Conservation (phyloP, 2,329 filamentous ascomycete species). For the Coniochaeta ligniaria region DNA sequence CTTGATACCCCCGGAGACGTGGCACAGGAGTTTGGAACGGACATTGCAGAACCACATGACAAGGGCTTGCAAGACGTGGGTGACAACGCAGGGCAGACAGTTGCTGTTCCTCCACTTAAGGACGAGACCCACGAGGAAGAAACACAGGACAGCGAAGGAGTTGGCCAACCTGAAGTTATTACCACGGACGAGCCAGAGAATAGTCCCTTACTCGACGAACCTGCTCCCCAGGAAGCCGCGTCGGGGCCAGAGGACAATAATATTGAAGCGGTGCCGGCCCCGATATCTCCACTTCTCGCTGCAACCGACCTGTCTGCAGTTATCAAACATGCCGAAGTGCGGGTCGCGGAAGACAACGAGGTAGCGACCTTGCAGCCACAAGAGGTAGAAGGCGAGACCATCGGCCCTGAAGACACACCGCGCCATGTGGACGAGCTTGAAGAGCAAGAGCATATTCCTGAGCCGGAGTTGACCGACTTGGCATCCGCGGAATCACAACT, state of each 20-base stretch:
- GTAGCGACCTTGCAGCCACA: background rate
- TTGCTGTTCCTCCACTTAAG: background rate
- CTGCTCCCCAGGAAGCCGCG: background rate
- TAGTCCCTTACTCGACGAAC: background rate
- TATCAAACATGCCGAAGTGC: background rate
- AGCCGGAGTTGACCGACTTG: background rate
- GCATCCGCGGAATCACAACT: background rate
- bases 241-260: background rate
- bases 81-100: conserved; percentile 3
- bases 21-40: conserved; percentile 14
- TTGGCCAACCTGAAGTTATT: background rate
- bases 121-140: background rate
- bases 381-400: background rate
- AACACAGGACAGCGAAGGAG: background rate
- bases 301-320: background rate
- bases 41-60: conserved; percentile 16
- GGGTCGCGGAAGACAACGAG: background rate
- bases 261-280: background rate
- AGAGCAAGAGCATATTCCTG: background rate
- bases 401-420: background rate
- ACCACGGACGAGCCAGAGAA: background rate
- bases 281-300: background rate
- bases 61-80: conserved; percentile 10
- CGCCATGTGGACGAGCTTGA: background rate
- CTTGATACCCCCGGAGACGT: conserved; percentile 18